Base-by-base conservation (phyloP, 768 basidiomycete species). In the Cystobasidium tubakii region DNA sequence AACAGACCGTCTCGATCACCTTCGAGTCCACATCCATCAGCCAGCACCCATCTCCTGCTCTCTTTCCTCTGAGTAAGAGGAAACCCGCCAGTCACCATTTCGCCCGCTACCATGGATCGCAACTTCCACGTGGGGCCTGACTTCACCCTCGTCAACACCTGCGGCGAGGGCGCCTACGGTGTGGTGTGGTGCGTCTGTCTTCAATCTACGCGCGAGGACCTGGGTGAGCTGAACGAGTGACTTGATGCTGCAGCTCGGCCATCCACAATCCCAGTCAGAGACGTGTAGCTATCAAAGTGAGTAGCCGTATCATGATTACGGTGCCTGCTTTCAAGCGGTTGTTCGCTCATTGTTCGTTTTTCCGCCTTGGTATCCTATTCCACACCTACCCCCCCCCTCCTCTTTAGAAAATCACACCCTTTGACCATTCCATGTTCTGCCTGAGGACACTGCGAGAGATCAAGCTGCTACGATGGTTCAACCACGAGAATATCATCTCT, bases 261-360 rank as follows among this genome's bases (percentile, higher is more conserved):
- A 83, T 93, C 1, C 93, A 98, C 80, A 81, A 87, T 75, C 88
- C 91, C 1, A 90, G 90, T 66, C 88, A 88, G 66, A 89, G 91
- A 74, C 92, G 92, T 81, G 95, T 98, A 75, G 94, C 94, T 69
- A 93, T 96, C 85, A 96, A 96, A 62, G 66, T 71, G 33, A 17
- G 74, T 44, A n/a, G 9, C 21, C n/a, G 27, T n/a, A 63, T 25
- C 25, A 50, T 6, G 33, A 43, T 1, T 21, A 17, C 33, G 0
- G 10, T n/a, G 7, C 25, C 17, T 7, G 62, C 12, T 1, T 23
- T 1, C 25, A n/a, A n/a, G n/a, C n/a, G n/a, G n/a, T n/a, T n/a
- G n/a, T n/a, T n/a, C n/a, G n/a, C n/a, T n/a, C n/a, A n/a, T n/a
- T n/a, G n/a, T n/a, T n/a, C n/a, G n/a, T n/a, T n/a, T n/a, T n/a